A percentile compares a stretch with the other conserved stretches of the same genome.
These are phyloP conservation scores for Fusarium sp. DNA, from an alignment of 2,329 filamentous ascomycete species.

Conservation along the genomic window DNA sequence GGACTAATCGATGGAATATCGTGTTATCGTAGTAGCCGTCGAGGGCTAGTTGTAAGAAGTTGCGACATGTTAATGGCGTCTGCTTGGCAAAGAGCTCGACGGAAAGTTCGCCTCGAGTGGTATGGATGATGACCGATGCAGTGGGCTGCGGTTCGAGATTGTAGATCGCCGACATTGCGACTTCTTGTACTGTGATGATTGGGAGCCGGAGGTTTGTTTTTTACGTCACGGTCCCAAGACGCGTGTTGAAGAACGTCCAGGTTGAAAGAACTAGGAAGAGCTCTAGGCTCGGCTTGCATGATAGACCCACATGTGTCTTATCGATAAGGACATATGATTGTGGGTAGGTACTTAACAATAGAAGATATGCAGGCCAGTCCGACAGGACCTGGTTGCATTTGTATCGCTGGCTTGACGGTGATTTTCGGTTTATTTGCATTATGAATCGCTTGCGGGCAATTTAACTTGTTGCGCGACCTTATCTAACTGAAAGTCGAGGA, in stretches of 20 bases:
- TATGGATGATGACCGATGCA: constrained; percentile 91
- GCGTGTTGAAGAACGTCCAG: constrained; percentile 14
- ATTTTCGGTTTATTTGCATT: too few species aligned
- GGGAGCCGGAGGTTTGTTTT: constrained; percentile 2
- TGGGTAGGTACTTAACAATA: too few species aligned
- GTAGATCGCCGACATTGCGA: constrained; percentile 86
- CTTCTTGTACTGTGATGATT: neutral
- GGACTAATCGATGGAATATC: constrained; percentile 92
- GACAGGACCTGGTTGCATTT: too few species aligned
- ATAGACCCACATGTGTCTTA: constrained; percentile 26
- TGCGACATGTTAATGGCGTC: constrained; percentile 89
- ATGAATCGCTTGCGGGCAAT: too few species aligned
- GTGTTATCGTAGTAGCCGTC: constrained; percentile 97
- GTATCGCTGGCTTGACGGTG: too few species aligned
- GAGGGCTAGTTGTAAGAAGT: constrained; percentile 94
- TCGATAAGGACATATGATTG: constrained; percentile 24
- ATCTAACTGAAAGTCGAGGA: too few species aligned
- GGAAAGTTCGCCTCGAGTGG: constrained; percentile 88
- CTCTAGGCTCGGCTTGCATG: constrained; percentile 24
- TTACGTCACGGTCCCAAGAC: constrained; percentile 10
- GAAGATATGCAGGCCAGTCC: too few species aligned
- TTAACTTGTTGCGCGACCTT: too few species aligned
- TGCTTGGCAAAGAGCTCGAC: constrained; percentile 97
- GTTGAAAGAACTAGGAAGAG: constrained; percentile 25
- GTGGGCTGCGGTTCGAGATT: constrained; percentile 96